A percentile compares a stretch with the other conserved stretches of the same genome.
Conservation (phyloP, 192 early-diverging fungal genomes). For the Dimargaris verticillata region DNA sequence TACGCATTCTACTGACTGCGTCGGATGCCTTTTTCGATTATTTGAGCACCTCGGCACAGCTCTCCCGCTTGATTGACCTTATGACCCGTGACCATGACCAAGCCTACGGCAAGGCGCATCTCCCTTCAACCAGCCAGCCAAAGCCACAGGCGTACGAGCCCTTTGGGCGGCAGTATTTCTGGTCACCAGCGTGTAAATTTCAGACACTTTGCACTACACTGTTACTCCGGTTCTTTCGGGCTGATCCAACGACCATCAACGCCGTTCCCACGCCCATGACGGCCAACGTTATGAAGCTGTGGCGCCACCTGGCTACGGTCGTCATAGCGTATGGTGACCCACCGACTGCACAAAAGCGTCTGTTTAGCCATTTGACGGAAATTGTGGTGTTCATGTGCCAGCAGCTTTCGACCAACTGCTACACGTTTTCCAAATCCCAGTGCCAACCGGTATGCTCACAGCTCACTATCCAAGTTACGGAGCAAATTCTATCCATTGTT, state of each 20-base stretch:
- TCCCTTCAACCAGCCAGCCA: no score
- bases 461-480: not conserved
- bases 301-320: not conserved
- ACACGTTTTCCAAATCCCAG: not conserved
- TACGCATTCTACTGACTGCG: not conserved
- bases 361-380: not conserved
- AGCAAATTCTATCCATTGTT: not conserved
- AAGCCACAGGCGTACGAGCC: no score
- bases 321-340: not conserved
- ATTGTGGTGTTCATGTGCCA: not conserved
- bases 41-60: not conserved
- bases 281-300: not conserved
- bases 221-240: not conserved
- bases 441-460: not conserved
- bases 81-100: not conserved
- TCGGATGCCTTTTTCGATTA: not conserved
- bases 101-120: no score
- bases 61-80: not conserved
- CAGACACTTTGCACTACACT: no score
- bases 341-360: not conserved
- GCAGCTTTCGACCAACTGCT: not conserved
- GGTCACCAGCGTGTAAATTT: no score
- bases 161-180: no score
- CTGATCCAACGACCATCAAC: not conserved
- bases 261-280: not conserved